Evolutionary conservation across 139 green algal genomes (phyloP).

Genomic region (Coelastrella sp.): DNA sequence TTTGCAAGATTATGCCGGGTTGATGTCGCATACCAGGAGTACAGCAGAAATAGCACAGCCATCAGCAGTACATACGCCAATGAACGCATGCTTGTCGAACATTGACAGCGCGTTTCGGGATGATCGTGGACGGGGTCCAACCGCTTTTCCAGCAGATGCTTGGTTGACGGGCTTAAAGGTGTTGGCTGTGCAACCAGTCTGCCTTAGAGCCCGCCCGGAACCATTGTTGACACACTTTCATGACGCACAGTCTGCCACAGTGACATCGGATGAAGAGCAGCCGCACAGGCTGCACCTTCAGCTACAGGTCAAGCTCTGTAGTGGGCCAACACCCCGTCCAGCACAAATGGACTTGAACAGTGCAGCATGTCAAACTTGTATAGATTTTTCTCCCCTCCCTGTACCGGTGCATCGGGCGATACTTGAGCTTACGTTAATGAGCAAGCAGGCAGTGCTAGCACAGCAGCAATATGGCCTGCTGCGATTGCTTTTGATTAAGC

Average conservation of each 20-base stretch:
- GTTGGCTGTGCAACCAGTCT: constrained; percentile 8
- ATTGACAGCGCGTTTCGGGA: too few species aligned
- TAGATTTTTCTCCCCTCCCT: background rate
- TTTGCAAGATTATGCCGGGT: too few species aligned
- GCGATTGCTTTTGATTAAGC: background rate
- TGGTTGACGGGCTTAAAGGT: background rate
- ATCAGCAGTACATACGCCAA: too few species aligned
- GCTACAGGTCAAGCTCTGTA: background rate
- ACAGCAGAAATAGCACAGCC: too few species aligned
- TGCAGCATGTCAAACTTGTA: background rate
- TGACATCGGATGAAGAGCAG: background rate
- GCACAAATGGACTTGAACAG: too few species aligned
- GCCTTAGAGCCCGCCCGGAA: background rate
- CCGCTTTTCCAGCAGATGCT: background rate
- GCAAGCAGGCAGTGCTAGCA: background rate
- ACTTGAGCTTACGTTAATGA: background rate
- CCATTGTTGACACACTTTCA: background rate
- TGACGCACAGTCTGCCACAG: background rate
- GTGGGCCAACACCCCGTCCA: background rate
- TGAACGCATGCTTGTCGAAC: too few species aligned
- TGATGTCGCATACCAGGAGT: too few species aligned
- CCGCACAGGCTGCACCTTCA: background rate
- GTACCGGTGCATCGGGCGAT: background rate
- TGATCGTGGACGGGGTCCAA: too few species aligned
- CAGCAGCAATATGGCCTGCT: background rate